Base-by-base conservation (phyloP, 169 alveolate genomes). In the Cryptosporidium xiaoi region DNA sequence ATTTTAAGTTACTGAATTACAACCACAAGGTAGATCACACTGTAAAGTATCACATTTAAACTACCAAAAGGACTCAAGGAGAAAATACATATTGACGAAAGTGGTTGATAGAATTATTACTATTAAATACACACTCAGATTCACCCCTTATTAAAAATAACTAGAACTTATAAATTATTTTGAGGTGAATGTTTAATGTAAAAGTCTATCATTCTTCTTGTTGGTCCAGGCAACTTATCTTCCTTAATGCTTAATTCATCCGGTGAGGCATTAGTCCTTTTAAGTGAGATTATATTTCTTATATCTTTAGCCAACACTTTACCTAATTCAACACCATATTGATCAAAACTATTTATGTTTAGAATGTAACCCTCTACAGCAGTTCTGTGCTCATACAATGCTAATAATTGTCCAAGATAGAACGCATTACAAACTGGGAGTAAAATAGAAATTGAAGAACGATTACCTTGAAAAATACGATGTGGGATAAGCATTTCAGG, bases 271-370 rank as follows among this genome's bases (percentile, higher is more conserved):
- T 66, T 84, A 16, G 64, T 40, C 83, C 40, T 64, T 46, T 77
- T 77, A 7, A 60, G 18, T 8, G 60, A 20, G 16, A 77, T 56
- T 15, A 77, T 60, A 20, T 24, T 62, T 65, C 93, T 93, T 15
- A 93, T 94, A 53, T 92, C 93, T 56, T 90, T 93, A 15, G 97
- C 97, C 13, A 93, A 82, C 6, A 90, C 93, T 66, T 94, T 93
- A n/a, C 97, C 99, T 36, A 97, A 92, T 87, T 97, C 99, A 31
- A 97, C 99, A 10, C 99, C 99, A 98, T 97, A 97, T 91, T 98
- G 98, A 82, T 98, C 99, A 87, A 98, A 98, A 66, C 98, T 93
- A 93, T 98, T 98, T 62, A 97, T 95, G 56, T 96, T 97, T 96
- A 98, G 96, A 31, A 97, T 84, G 91, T 96, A 97, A 3, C 99